phyloP scores from a whole-genome alignment of 208 protist genomes.

The Blechomonas ayalai region DNA sequence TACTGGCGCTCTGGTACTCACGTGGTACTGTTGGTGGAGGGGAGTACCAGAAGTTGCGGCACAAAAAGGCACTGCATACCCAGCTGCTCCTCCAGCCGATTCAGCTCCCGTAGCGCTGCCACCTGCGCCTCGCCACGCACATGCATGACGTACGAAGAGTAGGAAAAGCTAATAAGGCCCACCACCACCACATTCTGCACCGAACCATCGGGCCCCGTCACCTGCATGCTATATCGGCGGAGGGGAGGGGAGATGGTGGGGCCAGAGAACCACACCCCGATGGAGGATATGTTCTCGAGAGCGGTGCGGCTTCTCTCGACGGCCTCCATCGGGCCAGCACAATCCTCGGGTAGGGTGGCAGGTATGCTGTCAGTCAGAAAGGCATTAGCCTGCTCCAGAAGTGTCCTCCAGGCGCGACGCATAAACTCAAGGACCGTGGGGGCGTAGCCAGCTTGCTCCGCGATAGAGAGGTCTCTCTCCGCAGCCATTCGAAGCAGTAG shows the following conservation, averaged over 20 bases:
- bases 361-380: conserved; percentile 13
- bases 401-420: conserved; percentile 36
- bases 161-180: conserved; percentile 53
- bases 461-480: conserved; percentile 20
- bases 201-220: conserved; percentile 17
- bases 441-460: conserved; percentile 11
- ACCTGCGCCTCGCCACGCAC: conserved; percentile 34
- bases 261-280: conserved; percentile 66
- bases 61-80: conserved; percentile 41
- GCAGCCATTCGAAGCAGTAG: conserved; percentile 42
- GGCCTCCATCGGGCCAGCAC: conserved; percentile 6
- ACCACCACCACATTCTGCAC: conserved; percentile 42
- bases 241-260: conserved; percentile 53
- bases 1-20: no score
- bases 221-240: conserved; percentile 49
- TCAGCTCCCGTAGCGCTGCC: conserved; percentile 27
- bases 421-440: conserved; percentile 36
- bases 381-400: conserved; percentile 39
- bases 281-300: conserved; percentile 58
- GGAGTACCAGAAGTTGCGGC: conserved; percentile 32
- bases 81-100: conserved; percentile 34
- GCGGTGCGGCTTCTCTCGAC: conserved; percentile 20
- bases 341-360: no score
- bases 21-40: neutral
- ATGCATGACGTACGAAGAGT: conserved; percentile 77